Evolutionary conservation across 2,329 filamentous ascomycete species (phyloP).

Genomic region (Penicillium sp.): DNA sequence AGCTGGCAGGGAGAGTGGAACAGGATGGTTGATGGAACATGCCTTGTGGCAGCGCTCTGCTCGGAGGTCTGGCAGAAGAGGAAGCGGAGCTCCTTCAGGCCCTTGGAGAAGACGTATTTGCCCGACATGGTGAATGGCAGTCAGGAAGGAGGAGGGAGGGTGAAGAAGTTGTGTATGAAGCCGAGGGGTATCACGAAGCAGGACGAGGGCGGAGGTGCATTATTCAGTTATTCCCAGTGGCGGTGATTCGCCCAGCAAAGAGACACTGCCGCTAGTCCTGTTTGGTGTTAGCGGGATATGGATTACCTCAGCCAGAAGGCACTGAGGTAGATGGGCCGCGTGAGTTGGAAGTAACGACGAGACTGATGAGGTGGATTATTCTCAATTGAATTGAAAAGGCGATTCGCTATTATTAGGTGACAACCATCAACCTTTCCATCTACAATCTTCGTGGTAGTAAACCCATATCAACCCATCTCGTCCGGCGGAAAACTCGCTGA

Average conservation of each 20-base stretch:
- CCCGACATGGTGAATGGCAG: slow-evolving; percentile 70
- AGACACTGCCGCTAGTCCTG: slow-evolving; percentile 24
- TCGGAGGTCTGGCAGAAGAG: slow-evolving; percentile 95
- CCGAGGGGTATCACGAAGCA: slow-evolving; percentile 18
- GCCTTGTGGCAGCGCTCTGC: slow-evolving; percentile 88
- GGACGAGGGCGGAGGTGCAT: slow-evolving; percentile 21
- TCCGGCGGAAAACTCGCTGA: slow-evolving; percentile 30
- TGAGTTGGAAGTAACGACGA: not conserved
- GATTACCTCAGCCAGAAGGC: slow-evolving; percentile 39
- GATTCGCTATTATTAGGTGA: not conserved
- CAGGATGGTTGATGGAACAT: slow-evolving; percentile 43
- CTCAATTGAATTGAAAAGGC: not conserved
- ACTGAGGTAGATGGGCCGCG: slow-evolving; percentile 18
- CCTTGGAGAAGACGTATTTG: slow-evolving; percentile 90
- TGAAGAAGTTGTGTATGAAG: slow-evolving; percentile 7
- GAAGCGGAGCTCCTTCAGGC: slow-evolving; percentile 94
- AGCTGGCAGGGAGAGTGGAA: not conserved
- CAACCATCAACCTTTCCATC: not conserved
- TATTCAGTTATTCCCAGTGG: slow-evolving; percentile 26
- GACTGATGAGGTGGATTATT: not conserved
- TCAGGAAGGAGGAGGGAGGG: slow-evolving; percentile 10
- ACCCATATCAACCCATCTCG: slow-evolving; percentile 5
- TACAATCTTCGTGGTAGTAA: slow-evolving; percentile 19
- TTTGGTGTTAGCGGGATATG: slow-evolving; percentile 24
- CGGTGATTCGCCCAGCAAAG: slow-evolving; percentile 33